Evolutionary conservation across 176 grass and related monocot species (phyloP).

Genomic region (Ensete ventricosum): DNA sequence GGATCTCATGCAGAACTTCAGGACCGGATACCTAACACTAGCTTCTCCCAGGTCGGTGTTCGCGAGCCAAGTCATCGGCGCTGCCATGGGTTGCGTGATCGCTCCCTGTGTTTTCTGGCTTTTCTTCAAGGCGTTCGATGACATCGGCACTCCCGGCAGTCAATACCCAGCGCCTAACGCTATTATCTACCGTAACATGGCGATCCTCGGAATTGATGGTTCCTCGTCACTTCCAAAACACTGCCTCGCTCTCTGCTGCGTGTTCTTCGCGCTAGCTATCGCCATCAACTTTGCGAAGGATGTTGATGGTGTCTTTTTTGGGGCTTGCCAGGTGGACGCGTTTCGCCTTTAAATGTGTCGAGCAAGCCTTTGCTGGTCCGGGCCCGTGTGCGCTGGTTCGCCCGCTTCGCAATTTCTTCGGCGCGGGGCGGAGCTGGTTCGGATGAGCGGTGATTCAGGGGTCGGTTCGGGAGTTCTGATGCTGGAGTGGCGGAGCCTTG

Average conservation of each 20-base stretch:
- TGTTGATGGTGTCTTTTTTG: too few relatives aligned
- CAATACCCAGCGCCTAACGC: conserved; percentile 8
- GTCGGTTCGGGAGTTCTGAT: too few relatives aligned
- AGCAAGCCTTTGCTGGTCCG: too few relatives aligned
- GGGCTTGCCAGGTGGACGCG: too few relatives aligned
- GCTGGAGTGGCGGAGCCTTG: too few relatives aligned
- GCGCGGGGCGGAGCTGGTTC: too few relatives aligned
- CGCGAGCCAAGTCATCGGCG: conserved; percentile 3
- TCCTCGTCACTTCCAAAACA: conserved; percentile 10
- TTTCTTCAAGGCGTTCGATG: conserved; percentile 13
- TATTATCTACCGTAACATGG: conserved; percentile 1
- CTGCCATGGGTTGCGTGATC: conserved; percentile 17
- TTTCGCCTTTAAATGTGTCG: too few relatives aligned
- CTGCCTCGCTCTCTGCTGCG: conserved; percentile 9
- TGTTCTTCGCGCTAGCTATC: conserved; percentile 1
- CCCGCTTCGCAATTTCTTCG: too few relatives aligned
- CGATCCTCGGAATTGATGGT: neutral
- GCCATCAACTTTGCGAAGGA: conserved; percentile 5
- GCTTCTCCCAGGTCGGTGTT: conserved; percentile 12
- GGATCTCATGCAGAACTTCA: conserved; percentile 21
- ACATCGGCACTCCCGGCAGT: neutral
- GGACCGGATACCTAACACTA: conserved; percentile 4
- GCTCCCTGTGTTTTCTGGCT: conserved; percentile 16
- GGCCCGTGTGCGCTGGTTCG: too few relatives aligned
- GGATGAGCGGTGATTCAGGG: too few relatives aligned